Base-by-base conservation (phyloP, 192 early-diverging fungal species). In the Gorgonomyces haynaldii region DNA sequence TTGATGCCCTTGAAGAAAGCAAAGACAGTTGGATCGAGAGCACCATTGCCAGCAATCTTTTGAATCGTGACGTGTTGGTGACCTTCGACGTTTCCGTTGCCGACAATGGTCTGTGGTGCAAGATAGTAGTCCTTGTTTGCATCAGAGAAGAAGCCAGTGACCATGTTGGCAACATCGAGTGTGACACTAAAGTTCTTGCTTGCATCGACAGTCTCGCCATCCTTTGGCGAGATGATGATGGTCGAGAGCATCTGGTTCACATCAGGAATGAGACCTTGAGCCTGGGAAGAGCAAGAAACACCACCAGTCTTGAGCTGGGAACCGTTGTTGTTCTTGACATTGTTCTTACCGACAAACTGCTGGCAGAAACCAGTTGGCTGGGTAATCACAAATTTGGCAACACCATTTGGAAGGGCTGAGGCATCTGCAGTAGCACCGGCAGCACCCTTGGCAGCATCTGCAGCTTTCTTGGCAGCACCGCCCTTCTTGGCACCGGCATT, bases 61-160 rank as follows among this genome's bases (percentile, higher is more conserved):
- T 69, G 64, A 16, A 69, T 39, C 23, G 60, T 67, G 43, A 69
- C 50, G 51, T 69, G 67, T 6, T 64, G 52, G 54, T 69, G 67
- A 31, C 67, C 67, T 47, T 66, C 45, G 27, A 68, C 52, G n/a
- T 6, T 57, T 36, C 67, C 64, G n/a, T 54, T 27, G 54, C 49
- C 35, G 19, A 66, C 54, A n/a, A n/a, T n/a, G 16, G 64, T 62
- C 41, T 66, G 64, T 9, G 64, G 64, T 19, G 45, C 32, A 4
- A 52, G 16, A 53, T 67, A 67, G 57, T 67, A 67, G 9, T 31
- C 10, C 5, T 12, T 42, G 4, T 70, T 31, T n/a, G 66, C 44
- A 51, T 61, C 57, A 29, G 54, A 50, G 40, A 69, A 69, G 52
- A 69, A 69, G 26, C 67, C 67, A 36, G 67, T 58, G 29, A 45